Conservation (phyloP, 768 basidiomycete species). For the Mycena vulgaris region DNA sequence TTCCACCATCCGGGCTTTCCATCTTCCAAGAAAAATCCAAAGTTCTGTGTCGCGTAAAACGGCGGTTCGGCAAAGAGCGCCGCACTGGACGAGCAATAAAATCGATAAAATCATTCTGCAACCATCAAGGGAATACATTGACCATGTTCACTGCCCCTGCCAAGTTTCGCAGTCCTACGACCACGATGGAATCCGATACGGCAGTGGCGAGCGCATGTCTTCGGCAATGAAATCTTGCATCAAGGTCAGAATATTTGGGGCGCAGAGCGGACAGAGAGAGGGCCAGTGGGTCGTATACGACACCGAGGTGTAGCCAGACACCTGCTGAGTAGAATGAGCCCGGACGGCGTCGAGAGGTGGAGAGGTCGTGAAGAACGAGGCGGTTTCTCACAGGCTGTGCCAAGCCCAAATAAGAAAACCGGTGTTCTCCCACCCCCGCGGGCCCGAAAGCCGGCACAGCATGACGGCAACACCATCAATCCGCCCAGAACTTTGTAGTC, state of each 20-base stretch:
- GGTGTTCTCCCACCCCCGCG: neutral
- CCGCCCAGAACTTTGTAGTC: too few relatives aligned
- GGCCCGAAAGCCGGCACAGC: neutral
- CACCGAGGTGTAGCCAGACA: slow-evolving; percentile 4
- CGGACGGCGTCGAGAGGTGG: slow-evolving; percentile 8
- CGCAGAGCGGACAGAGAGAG: neutral
- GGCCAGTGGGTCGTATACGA: neutral
- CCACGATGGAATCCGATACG: too few relatives aligned
- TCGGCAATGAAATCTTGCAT: too few relatives aligned
- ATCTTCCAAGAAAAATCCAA: slow-evolving; percentile 1
- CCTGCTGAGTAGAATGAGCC: neutral
- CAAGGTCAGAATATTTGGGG: neutral
- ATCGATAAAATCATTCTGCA: too few relatives aligned
- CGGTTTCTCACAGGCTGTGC: too few relatives aligned
- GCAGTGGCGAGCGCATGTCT: too few relatives aligned
- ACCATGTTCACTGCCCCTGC: too few relatives aligned
- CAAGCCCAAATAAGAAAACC: neutral
- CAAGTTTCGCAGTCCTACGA: too few relatives aligned
- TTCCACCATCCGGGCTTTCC: neutral
- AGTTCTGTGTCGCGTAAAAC: neutral
- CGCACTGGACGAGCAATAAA: slow-evolving; percentile 3
- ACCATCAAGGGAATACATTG: too few relatives aligned
- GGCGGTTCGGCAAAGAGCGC: neutral
- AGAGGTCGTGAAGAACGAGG: slow-evolving; percentile 15
- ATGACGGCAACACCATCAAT: too few relatives aligned